Evolutionary conservation across 305 asterid genomes (phyloP), one percentile per base, ranked within the genome.

Genomic region (Fraxinus nigra): DNA sequence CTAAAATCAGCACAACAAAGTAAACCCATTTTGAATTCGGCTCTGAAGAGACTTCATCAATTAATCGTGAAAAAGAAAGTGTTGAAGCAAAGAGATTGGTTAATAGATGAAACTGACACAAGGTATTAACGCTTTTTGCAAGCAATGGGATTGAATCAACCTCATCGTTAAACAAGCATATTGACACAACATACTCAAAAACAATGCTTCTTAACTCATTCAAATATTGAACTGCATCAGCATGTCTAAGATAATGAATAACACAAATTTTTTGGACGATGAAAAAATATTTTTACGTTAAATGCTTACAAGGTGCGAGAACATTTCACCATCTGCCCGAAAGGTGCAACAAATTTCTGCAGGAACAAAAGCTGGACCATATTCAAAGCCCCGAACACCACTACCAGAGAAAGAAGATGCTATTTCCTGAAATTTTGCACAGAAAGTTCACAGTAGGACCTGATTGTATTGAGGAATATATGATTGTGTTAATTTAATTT

Each of bases 261-360:
- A 26, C 35, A 10, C 34, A 65, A 28, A 28, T 20, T 7, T 7
- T 5, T 16, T 26, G 26, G 69, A 59, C 0, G 11, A 59, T 5
- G 73, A 18, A 28, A 28, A 11, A 18, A n/a, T 0, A 40, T 5
- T n/a, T 75, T 76, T 80, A 84, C 65, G 83, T 24, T 85, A 83
- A 81, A 30, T 81, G 85, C 95, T 88, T 89, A 95, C 98, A 86
- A 90, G 92, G 82, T 91, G 91, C 94, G 94, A 87, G 87, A 89
- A 95, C 83, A 83, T 87, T 86, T 94, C 99, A 84, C 91, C 86
- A 84, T 97, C 92, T 70, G 95, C 85, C 79, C 90, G 95, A 82
- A 94, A 93, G 79, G 90, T 86, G 84, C 95, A 95, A 89, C 92
- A 92, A 88, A 92, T 90, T 87, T 94, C 98, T 54, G 90, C 94